Base-by-base conservation (phyloP, 441 rosid species). In the Dalechampia spathulata region DNA sequence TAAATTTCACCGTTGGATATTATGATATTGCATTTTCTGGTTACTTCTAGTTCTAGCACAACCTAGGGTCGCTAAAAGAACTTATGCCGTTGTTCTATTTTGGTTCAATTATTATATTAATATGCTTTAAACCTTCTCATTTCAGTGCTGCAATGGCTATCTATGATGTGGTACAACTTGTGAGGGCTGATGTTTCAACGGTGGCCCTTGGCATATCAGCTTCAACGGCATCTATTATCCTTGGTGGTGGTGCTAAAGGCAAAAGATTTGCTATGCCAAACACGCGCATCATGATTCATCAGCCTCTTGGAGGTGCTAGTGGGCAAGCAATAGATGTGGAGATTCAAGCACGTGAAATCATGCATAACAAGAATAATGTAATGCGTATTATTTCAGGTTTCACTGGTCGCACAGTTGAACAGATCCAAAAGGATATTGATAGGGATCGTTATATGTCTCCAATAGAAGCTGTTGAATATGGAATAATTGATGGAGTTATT, bases 181-280 rank as follows among this genome's bases (percentile, higher is more conserved):
- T 89, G 72, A 79, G 96, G 64, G 97, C 95, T 34, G 93, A 93
- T 69, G 96, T 87, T 56, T 93, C 99, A 1, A 93, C 97, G 0
- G 70, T 85, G 60, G 89, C 89, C 12, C 82, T 93, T 23, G 99
- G 99, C 42, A 79, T 83, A 21, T 76, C 97, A 52, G 97, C 96
- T 21, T 89, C 96, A 61, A 85, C 99, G 27, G 95, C 99, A 63
- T 78, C 99, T 19, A 55, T 93, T 40, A 79, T 89, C 61, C 97
- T 92, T 43, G 97, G 96, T 38, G 95, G 92, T 30, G 99, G 96
- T 9, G 68, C 90, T 38, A 89, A 83, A 73, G 97, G 97, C 47
- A 92, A 92, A 78, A 92, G 97, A 28, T 70, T 86, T 61, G 95
- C 97, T 0, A 93, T 93, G 99, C 97, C 99, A 55, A 89, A 89